A percentile compares a stretch with the other conserved stretches of the same genome.
phyloP scores from a whole-genome alignment of 1,284 basidiomycete genomes.

The Sporisorium graminicola region DNA sequence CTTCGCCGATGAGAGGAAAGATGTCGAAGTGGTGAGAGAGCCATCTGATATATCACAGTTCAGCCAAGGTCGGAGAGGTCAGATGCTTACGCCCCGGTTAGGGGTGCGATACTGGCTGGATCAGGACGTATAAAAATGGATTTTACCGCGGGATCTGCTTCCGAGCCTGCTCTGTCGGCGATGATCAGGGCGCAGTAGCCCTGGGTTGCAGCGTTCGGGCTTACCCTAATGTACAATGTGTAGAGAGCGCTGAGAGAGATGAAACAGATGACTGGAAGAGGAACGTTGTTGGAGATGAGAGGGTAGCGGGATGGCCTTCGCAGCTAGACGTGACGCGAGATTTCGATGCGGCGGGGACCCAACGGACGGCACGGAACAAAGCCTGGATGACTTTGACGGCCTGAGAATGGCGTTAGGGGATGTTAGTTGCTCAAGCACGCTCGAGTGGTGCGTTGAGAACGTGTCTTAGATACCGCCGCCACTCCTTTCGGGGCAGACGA shows the following conservation, averaged over 20 bases:
- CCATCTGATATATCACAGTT: no score
- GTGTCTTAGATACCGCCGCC: conserved; percentile 46
- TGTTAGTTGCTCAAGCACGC: background rate
- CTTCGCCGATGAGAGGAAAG: no score
- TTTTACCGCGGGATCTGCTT: no score
- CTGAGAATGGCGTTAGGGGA: background rate
- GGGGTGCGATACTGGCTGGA: no score
- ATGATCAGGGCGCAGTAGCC: no score
- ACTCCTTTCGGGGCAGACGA: conserved; percentile 44
- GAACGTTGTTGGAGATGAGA: background rate
- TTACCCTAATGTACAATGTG: conserved; percentile 3
- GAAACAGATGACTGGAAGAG: background rate
- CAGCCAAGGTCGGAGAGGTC: no score
- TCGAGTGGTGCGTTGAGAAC: background rate
- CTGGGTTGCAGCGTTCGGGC: no score
- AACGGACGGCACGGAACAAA: background rate
- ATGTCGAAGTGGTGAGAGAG: no score
- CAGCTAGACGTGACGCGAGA: background rate
- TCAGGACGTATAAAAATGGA: no score
- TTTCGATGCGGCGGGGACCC: background rate
- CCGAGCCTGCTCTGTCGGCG: no score
- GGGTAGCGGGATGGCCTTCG: background rate
- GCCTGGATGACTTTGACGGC: background rate
- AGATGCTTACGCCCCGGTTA: no score
- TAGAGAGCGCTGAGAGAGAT: background rate